Evolutionary conservation across 2,329 filamentous ascomycete species (phyloP), one percentile per base, ranked within the genome.

Genomic region (Penicillium sp.): DNA sequence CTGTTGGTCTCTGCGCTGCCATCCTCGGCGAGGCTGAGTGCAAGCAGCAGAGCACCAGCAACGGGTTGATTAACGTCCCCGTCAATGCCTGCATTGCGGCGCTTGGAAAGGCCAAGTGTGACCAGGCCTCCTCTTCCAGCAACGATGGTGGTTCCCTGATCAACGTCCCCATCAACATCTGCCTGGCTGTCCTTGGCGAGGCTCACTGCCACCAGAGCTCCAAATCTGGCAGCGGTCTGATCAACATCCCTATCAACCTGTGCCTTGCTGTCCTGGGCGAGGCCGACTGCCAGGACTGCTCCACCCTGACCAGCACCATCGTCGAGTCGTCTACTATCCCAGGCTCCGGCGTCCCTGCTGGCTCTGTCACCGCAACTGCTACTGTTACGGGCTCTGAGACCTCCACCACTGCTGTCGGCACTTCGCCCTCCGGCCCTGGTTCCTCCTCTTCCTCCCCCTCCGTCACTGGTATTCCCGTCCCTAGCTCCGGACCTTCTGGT

Each of bases 141-240:
- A 38, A 15, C 40, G 45, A 55, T n/a, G 22, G 58, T 24, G 66
- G 65, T 28, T 60, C 65, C 37, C 58, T 73, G 59, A 72, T 73
- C 59, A 71, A 53, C 56, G 57, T 71, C 13, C 71, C 71, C 13
- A 42, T 71, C 44, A 66, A 65, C 26, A 67, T 72, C 28, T 73
- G 71, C 50, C 65, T 72, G 26, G 69, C 70, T 61, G 70, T 73
- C 28, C 71, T 73, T 28, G 71, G 71, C n/a, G 66, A 71, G 45
- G 62, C 62, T 35, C 56, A 70, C 47, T 73, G 71, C 66, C 17
- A 73, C 12, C 70, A 72, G 56, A 58, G 42, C 33, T 60, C 66
- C n/a, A 15, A n/a, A 17, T 47, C 62, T 12, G 38, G 37, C 26
- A 63, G 59, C 45, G 70, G 71, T 40, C 61, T 72, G 40, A 63